A percentile compares a stretch with the other conserved stretches of the same genome.
Evolutionary conservation across 2,329 filamentous ascomycete species (phyloP).

Genomic region (Exserohilum rostratum): DNA sequence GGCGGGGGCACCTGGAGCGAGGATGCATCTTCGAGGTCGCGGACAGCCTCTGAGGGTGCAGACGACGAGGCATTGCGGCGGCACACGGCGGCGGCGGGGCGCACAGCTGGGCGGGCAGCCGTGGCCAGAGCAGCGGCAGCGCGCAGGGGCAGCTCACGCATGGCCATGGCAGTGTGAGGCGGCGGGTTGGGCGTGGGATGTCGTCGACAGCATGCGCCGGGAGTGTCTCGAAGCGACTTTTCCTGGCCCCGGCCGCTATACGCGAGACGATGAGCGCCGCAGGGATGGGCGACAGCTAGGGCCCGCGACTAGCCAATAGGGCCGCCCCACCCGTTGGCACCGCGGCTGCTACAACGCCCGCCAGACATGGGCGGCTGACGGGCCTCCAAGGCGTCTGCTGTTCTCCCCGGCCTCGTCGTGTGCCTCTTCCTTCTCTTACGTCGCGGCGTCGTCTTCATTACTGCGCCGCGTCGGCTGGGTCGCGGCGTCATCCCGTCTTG

Average conservation of each 20-base stretch:
- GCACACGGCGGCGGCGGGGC: conserved; percentile 25
- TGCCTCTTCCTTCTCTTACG: not conserved
- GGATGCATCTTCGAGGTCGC: conserved; percentile 56
- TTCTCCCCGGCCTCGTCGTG: not conserved
- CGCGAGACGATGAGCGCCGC: conserved; percentile 13
- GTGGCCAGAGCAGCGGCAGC: conserved; percentile 33
- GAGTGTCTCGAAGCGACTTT: conserved; percentile 20
- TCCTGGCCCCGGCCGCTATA: conserved; percentile 14
- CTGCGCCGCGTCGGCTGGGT: not conserved
- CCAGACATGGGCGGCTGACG: conserved; percentile 9
- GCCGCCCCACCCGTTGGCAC: conserved; percentile 14
- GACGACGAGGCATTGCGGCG: conserved; percentile 57
- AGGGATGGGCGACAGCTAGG: conserved; percentile 18
- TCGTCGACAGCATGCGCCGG: conserved; percentile 1
- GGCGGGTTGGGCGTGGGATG: not conserved
- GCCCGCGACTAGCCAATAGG: conserved; percentile 16
- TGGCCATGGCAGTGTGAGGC: conserved; percentile 39
- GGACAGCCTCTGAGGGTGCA: conserved; percentile 53
- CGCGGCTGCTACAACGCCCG: conserved; percentile 10
- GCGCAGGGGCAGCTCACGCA: conserved; percentile 46
- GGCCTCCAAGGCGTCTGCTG: no score
- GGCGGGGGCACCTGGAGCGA: conserved; percentile 51
- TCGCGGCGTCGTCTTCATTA: no score
- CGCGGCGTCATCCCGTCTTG: conserved; percentile 6
- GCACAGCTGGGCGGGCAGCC: conserved; percentile 32